A percentile compares a stretch with the other conserved stretches of the same genome.
Evolutionary conservation across 2,329 filamentous ascomycete genomes (phyloP).

Genomic region (Stachybotrys chartarum): DNA sequence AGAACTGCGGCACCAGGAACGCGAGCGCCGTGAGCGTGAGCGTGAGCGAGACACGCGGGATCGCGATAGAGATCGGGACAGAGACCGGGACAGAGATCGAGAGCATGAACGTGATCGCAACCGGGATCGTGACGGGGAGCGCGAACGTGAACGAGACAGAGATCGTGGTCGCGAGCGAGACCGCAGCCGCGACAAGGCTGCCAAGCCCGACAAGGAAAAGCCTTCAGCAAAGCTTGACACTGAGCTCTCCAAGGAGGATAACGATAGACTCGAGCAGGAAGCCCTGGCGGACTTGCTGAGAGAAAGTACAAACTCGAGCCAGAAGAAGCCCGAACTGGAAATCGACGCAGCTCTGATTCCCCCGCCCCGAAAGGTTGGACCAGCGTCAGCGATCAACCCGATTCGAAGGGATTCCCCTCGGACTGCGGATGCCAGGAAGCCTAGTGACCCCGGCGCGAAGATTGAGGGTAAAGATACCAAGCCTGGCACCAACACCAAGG

Average conservation of each 20-base stretch:
- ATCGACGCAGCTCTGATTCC: constrained; percentile 49
- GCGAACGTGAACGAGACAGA: constrained; percentile 14
- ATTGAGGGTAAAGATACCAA: constrained; percentile 22
- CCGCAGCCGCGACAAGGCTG: constrained; percentile 22
- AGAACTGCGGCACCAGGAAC: constrained; percentile 31
- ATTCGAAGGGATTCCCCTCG: constrained; percentile 40
- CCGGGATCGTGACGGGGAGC: constrained; percentile 16
- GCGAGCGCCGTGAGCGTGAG: constrained; percentile 29
- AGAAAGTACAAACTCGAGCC: constrained; percentile 45
- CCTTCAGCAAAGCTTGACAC: constrained; percentile 42
- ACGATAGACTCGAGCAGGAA: constrained; percentile 49
- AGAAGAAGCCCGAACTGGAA: constrained; percentile 47
- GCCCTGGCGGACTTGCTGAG: constrained; percentile 51
- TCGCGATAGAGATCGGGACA: constrained; percentile 19
- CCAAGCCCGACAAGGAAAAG: constrained; percentile 26
- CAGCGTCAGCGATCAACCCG: constrained; percentile 53
- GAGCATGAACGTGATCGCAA: constrained; percentile 21
- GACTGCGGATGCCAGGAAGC: constrained; percentile 32
- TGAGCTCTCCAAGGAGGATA: constrained; percentile 50
- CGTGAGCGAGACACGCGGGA: constrained; percentile 25
- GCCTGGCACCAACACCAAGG: constrained; percentile 5
- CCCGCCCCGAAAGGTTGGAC: constrained; percentile 43
- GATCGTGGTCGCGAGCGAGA: constrained; percentile 22
- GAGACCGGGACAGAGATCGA: constrained; percentile 21
- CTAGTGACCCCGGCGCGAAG: constrained; percentile 21